phyloP scores from a whole-genome alignment of 2,329 filamentous ascomycete genomes.

The Byssochlamys sp. region DNA sequence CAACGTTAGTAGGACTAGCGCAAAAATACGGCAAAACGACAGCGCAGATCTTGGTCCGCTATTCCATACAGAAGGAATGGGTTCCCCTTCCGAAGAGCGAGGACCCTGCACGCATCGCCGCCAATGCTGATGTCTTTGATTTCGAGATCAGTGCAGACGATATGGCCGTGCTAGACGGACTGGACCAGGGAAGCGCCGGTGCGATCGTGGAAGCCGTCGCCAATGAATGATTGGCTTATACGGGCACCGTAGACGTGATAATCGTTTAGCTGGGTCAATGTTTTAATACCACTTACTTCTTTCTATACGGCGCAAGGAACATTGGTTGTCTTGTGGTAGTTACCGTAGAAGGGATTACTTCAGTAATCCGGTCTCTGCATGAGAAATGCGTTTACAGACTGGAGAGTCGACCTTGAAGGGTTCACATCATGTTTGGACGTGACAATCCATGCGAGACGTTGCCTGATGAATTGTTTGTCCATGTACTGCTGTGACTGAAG shows the following conservation, averaged over 20 bases:
- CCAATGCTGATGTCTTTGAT: slow-evolving; percentile 55
- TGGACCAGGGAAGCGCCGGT: slow-evolving; percentile 43
- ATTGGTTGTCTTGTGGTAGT: slow-evolving; percentile 1
- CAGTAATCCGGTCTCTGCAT: slow-evolving; percentile 46
- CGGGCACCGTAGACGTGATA: neutral
- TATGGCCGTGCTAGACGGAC: slow-evolving; percentile 44
- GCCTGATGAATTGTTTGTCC: slow-evolving; percentile 68
- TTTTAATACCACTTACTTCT: slow-evolving; percentile 1
- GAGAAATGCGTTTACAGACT: slow-evolving; percentile 83
- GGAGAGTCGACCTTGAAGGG: slow-evolving; percentile 72
- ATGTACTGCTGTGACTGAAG: slow-evolving; percentile 31
- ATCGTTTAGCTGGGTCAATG: neutral
- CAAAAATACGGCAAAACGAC: slow-evolving; percentile 64
- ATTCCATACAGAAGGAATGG: slow-evolving; percentile 70
- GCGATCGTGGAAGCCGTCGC: slow-evolving; percentile 40
- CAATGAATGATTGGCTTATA: slow-evolving; percentile 24
- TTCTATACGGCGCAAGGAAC: neutral
- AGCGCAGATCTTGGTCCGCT: slow-evolving; percentile 70
- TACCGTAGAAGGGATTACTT: slow-evolving; percentile 2
- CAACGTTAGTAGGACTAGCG: slow-evolving; percentile 53
- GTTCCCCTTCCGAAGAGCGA: slow-evolving; percentile 67
- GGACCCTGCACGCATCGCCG: slow-evolving; percentile 54
- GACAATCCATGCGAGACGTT: slow-evolving; percentile 72
- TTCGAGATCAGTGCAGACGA: slow-evolving; percentile 51
- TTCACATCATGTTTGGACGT: slow-evolving; percentile 69